Evolutionary conservation across 106 monocot species (phyloP).

Genomic region (Narthecium ossifragum): DNA sequence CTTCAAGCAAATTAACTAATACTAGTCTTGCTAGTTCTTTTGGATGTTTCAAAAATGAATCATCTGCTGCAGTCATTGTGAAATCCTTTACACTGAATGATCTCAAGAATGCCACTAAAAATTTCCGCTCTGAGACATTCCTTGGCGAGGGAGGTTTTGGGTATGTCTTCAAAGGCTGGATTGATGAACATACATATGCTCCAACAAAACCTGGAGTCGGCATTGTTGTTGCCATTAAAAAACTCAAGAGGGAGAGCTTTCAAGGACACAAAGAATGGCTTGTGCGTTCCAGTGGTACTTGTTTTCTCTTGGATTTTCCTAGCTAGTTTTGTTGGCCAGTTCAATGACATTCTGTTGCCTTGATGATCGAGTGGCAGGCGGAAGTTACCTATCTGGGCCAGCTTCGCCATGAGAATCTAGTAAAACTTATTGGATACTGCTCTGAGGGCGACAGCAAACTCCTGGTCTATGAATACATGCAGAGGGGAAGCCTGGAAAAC

Average conservation of each 20-base stretch:
- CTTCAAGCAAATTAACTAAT: conserved; percentile 15
- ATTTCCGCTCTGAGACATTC: conserved; percentile 69
- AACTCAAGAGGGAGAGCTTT: conserved; percentile 78
- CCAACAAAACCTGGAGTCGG: conserved; percentile 64
- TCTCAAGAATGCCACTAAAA: conserved; percentile 62
- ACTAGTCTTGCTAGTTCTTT: conserved; percentile 6
- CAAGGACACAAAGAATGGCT: conserved; percentile 97
- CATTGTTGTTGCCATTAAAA: conserved; percentile 83
- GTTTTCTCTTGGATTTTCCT: not conserved
- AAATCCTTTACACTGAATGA: conserved; percentile 69
- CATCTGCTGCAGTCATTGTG: conserved; percentile 12
- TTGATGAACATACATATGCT: conserved; percentile 55
- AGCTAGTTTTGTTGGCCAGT: not conserved
- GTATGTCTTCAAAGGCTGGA: conserved; percentile 90
- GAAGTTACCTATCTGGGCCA: conserved; percentile 84
- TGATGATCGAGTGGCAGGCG: conserved; percentile 36
- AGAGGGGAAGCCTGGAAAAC: conserved; percentile 83
- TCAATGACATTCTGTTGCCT: not conserved
- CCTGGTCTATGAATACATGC: conserved; percentile 92
- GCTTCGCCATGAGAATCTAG: conserved; percentile 79
- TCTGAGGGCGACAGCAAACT: conserved; percentile 68
- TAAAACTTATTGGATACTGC: conserved; percentile 88
- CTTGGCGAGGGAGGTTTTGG: conserved; percentile 94
- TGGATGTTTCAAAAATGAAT: conserved; percentile 18
- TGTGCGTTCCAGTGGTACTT: conserved; percentile 15